Base-by-base conservation (phyloP, 2,329 filamentous ascomycete species). In the Capronia americana region DNA sequence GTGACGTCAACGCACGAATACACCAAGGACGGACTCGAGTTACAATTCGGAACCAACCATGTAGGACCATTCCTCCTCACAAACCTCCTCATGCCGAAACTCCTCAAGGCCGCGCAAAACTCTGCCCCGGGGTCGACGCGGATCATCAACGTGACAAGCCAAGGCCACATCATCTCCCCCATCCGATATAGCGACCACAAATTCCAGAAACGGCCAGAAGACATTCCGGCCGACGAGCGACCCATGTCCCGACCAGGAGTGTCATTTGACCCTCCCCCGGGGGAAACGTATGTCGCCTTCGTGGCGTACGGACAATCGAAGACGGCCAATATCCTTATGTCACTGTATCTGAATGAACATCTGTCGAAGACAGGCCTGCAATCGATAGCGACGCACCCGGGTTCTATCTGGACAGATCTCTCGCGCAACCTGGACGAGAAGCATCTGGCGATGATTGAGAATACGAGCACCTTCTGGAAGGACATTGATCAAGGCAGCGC, bases 281-380 rank as follows among this genome's bases (percentile, higher is more conserved):
- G 58, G 3, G 48, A 64, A 41, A 72, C 74, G 1, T 81, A 81
- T 70, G 71, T 65, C 24, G 74, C 71, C 23, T 82, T 79, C 72
- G 70, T 72, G 14, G 77, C 77, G 2, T 82, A 82, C 67, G 82
- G 79, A 0, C 80, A 83, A 65, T 79, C 77, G 55, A 85, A 85
- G 69, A 73, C 84, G 3, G 83, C 83, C 0, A 81, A 83, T 65
- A 72, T 84, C 10, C 73, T 83, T 2, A 82, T 79, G 60, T 61
- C 61, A 7, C 57, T 81, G 4, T 77, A 75, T 1, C 73, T 83
- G 69, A 75, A 79, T 3, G 72, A 73, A 14, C 76, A 80, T 57
- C 70, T 85, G 4, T 76, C 79, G 1, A 68, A 72, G 28, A 74
- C 72, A 44, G 79, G 79, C 3, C 70, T 82, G 41, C 72, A 71